These are phyloP conservation scores for Aureobasidium sp. DNA, from an alignment of 2,329 filamentous ascomycete species.

Conservation along the genomic window DNA sequence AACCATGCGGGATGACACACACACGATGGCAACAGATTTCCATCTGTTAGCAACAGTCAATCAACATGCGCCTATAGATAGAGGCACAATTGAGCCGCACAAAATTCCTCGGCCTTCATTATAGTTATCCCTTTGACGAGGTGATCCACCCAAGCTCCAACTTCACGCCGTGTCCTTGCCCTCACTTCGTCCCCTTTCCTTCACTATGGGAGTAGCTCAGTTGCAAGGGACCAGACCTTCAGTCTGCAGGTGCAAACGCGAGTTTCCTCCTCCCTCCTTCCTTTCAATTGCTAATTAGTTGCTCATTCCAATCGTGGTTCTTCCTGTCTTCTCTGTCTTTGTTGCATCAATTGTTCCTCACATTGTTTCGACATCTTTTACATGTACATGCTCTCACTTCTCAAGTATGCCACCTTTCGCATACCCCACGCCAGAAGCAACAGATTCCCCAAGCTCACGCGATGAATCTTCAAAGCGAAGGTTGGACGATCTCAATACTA, in stretches of 20 bases:
- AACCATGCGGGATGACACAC: background rate
- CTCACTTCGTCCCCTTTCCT: background rate
- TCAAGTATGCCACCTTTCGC: background rate
- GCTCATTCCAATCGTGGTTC: background rate
- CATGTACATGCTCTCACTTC: background rate
- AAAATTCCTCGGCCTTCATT: constrained; percentile 1
- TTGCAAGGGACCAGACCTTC: background rate
- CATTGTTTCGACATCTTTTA: background rate
- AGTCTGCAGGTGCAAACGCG: background rate
- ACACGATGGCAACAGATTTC: background rate
- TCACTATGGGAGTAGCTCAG: background rate
- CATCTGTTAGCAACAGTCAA: background rate
- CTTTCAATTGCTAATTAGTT: background rate
- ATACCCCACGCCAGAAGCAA: background rate
- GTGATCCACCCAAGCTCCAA: background rate
- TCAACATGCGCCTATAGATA: background rate
- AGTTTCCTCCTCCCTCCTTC: background rate
- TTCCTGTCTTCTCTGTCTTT: background rate
- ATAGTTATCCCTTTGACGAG: background rate
- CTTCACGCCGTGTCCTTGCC: background rate
- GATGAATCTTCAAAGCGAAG: background rate
- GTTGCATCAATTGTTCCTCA: background rate
- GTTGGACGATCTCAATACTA: background rate
- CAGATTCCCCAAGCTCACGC: background rate
- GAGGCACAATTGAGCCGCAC: background rate